phyloP scores from a whole-genome alignment of 176 grass and related monocot species.

The Oryza glumipatula region DNA sequence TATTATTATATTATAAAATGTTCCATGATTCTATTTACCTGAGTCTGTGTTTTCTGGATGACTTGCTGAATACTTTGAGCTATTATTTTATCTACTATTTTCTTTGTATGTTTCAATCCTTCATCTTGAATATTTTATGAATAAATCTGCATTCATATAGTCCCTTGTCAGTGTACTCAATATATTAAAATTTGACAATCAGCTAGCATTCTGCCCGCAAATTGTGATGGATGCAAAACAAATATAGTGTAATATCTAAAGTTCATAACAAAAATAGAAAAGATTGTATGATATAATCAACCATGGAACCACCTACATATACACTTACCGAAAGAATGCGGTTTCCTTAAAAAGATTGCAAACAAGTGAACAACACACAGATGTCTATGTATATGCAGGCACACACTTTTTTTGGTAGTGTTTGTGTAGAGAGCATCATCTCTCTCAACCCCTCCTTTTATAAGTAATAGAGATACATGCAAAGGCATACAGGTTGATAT shows the following conservation, averaged over 20 bases:
- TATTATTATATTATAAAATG: background rate
- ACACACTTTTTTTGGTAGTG: background rate
- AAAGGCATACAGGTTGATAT: too few species aligned
- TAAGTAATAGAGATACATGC: background rate
- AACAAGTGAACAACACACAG: background rate
- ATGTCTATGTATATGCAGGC: background rate
- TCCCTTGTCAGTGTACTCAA: background rate
- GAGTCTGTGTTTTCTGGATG: background rate
- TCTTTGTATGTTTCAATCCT: slow-evolving; percentile 2
- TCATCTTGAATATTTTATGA: slow-evolving; percentile 28
- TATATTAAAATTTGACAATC: background rate
- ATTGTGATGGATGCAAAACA: background rate
- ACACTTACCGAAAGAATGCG: background rate
- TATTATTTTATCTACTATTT: slow-evolving; percentile 2
- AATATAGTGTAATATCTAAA: background rate
- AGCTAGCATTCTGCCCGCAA: background rate
- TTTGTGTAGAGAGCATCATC: background rate
- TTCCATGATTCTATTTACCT: background rate
- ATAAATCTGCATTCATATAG: background rate
- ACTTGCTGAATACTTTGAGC: background rate
- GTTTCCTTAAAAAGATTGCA: background rate
- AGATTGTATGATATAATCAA: background rate
- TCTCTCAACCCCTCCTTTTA: background rate
- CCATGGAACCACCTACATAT: background rate
- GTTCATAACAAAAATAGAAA: background rate